Evolutionary conservation across 2,329 filamentous ascomycete genomes (phyloP), one percentile per base, ranked within the genome.

Genomic region (Hypoxylon sp.): DNA sequence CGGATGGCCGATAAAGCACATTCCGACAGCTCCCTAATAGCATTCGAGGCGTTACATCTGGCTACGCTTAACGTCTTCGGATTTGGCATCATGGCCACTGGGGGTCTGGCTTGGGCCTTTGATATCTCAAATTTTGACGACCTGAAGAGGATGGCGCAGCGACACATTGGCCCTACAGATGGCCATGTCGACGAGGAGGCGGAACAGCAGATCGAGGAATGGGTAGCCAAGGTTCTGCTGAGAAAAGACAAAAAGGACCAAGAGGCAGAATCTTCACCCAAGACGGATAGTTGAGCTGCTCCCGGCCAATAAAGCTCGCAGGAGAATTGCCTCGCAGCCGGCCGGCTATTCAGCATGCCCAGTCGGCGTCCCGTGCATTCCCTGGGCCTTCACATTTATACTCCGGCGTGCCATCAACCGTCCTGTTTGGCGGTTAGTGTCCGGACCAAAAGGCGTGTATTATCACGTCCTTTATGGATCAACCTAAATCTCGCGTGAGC

Each of bases 31-130:
- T 82, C 85, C 1, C 72, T 89, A 33, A 88, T 97, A 62, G 94
- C 94, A 0, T 76, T 89, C 27, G 90, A 96, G 74, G 94, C 94
- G 0, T 79, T 99, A 18, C 90, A 88, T 45, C 79, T 97, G 29
- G 95, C 94, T 0, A 97, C 93, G 0, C 82, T 97, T 66, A 97
- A 97, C 68, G 91, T 95, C 10, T 70, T 87, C 26, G 90, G 88
- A 67, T 84, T 95, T 46, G 88, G 83, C 0, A 86, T 97, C 73
- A 86, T 96, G 82, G 76, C 83, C 7, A 81, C 85, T 0, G 95
- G 94, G 3, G 92, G 89, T 0, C 74, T 88, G 9, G 79, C 91
- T 60, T 96, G 89, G 82, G 87, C 85, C 0, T 85, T 95, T 58
- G 89, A 97, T 72, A 84, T 98, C 29, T 86, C 86, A 70, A 81